A percentile compares a stretch with the other conserved stretches of the same genome.
These are phyloP conservation scores for Cornus controversa DNA, from an alignment of 148 eudicot genomes.

Conservation along the genomic window DNA sequence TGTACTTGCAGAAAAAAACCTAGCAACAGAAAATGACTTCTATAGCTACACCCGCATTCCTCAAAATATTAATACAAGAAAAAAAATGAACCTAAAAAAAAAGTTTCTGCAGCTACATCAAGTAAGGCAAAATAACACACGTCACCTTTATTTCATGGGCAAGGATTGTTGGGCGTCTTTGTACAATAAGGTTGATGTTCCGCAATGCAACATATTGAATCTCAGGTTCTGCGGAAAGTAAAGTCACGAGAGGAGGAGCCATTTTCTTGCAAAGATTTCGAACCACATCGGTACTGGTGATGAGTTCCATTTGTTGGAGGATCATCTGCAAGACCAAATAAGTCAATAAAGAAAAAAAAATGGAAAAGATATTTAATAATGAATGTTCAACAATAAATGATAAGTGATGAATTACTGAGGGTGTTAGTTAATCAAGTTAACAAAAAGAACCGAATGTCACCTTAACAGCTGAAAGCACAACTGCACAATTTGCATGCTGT, in stretches of 20 bases:
- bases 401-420: background rate
- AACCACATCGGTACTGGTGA: slow-evolving; percentile 89
- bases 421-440: background rate
- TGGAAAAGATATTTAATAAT: background rate
- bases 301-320: slow-evolving; percentile 97
- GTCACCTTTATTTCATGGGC: slow-evolving; percentile 98
- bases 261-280: slow-evolving; percentile 97
- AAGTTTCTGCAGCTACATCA: background rate
- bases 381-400: background rate
- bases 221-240: slow-evolving; percentile 99
- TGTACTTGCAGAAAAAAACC: slow-evolving; percentile 99
- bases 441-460: slow-evolving; percentile 28
- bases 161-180: slow-evolving; percentile 90
- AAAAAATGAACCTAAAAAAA: background rate
- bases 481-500: slow-evolving; percentile 99
- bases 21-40: slow-evolving; percentile 18
- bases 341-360: background rate
- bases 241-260: slow-evolving; percentile 99
- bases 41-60: background rate
- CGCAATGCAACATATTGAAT: slow-evolving; percentile 97
- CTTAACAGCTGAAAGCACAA: slow-evolving; percentile 99
- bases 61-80: background rate
- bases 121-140: slow-evolving; percentile 5
- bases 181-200: slow-evolving; percentile 93
- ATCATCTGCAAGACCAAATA: slow-evolving; percentile 63